phyloP scores from a whole-genome alignment of 352 stramenopile genomes.

The Thraustochytrium striatum region DNA sequence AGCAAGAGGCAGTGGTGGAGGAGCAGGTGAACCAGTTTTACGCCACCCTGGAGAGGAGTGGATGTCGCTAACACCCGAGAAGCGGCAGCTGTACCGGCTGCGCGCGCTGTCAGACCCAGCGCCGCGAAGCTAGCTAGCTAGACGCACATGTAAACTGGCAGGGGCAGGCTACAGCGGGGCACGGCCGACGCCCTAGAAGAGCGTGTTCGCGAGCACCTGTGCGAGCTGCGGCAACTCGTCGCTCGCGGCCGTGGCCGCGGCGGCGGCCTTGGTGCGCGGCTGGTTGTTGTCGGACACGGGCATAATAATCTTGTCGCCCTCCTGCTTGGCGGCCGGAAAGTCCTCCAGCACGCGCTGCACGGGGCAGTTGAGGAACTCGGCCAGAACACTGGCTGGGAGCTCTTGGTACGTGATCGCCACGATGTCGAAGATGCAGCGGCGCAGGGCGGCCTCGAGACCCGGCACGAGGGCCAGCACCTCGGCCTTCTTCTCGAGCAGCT shows the following conservation, averaged over 20 bases:
- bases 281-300: conserved; percentile 10
- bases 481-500: conserved; percentile 35
- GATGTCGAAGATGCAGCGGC: conserved; percentile 10
- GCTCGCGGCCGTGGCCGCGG: neutral
- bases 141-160: too few relatives aligned
- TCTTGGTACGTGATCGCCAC: conserved; percentile 41
- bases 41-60: too few relatives aligned
- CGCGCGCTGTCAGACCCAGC: too few relatives aligned
- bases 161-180: too few relatives aligned
- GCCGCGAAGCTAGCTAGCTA: too few relatives aligned
- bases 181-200: too few relatives aligned
- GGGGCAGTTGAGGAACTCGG: conserved; percentile 42
- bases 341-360: conserved; percentile 6
- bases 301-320: conserved; percentile 21
- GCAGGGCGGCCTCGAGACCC: conserved; percentile 25
- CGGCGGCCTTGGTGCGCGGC: neutral
- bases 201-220: conserved; percentile 15
- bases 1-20: too few relatives aligned
- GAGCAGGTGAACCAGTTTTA: too few relatives aligned
- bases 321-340: neutral
- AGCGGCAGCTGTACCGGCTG: too few relatives aligned
- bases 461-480: conserved; percentile 38
- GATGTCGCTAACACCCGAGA: too few relatives aligned
- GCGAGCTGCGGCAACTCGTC: conserved; percentile 34
- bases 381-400: neutral